Conservation (phyloP, 1,139 yeast genomes). For the Debaryomyces singareniensis region DNA sequence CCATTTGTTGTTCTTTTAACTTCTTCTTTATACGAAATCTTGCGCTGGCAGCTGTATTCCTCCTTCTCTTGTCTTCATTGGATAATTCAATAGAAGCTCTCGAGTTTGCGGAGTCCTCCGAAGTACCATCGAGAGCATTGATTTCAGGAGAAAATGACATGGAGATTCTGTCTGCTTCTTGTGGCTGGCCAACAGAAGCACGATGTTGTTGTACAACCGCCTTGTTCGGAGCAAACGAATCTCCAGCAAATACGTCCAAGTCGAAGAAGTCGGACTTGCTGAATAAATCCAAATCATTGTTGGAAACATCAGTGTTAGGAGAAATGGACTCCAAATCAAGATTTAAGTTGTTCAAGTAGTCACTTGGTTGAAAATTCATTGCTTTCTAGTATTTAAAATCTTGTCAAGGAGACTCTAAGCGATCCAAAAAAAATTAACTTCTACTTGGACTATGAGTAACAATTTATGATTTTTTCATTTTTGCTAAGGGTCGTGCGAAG, state of each 20-base stretch:
- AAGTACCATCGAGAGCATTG: not conserved
- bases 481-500: too few species aligned
- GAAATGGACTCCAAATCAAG: slow-evolving; percentile 26
- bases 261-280: slow-evolving; percentile 42
- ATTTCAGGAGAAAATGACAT: not conserved
- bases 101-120: not conserved
- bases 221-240: slow-evolving; percentile 13
- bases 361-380: slow-evolving; percentile 40
- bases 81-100: slow-evolving; percentile 6
- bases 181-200: slow-evolving; percentile 1
- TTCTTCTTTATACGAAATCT: slow-evolving; percentile 58
- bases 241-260: slow-evolving; percentile 35
- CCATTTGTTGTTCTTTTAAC: slow-evolving; percentile 54
- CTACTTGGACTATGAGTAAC: too few species aligned
- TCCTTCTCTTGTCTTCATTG: slow-evolving; percentile 41
- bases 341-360: slow-evolving; percentile 37
- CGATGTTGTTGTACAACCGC: slow-evolving; percentile 2
- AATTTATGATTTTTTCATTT: too few species aligned
- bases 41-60: slow-evolving; percentile 62
- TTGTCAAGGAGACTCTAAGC: not conserved
- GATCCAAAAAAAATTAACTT: too few species aligned
- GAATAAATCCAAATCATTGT: slow-evolving; percentile 38
- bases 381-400: too few species aligned
- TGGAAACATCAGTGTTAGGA: slow-evolving; percentile 15
- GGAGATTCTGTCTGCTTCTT: slow-evolving; percentile 5